Base-by-base conservation (phyloP, 148 eudicot genomes). In the Camellia granthamiana region DNA sequence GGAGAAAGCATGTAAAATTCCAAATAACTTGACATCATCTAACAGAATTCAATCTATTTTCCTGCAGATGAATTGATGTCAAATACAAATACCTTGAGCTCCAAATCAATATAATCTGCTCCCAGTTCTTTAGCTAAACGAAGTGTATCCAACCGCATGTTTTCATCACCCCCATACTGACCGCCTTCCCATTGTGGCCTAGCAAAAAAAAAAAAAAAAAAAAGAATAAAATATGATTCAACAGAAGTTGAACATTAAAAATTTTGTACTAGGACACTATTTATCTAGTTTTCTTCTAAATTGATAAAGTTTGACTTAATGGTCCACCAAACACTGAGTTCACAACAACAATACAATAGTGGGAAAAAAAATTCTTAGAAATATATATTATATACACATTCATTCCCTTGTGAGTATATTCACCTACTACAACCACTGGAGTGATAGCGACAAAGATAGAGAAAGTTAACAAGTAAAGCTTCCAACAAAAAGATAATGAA, bases 121-220 rank as follows among this genome's bases (percentile, higher is more conserved):
- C 97, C 94, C 56, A 90, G 81, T 69, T 92, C 90, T 84, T 79
- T 83, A 44, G 97, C 93, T 79, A 79, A 82, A 47, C 73, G 67
- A 65, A 92, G 87, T 43, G 85, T 84, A 71, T 81, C 84, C 46
- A 81, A 58, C 60, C 88, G 90, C 52, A 49, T 74, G 78, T 82
- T 80, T 75, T 89, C 92, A 83, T 92, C 91, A 70, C 90, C 92
- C n/a, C 79, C 86, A 74, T 81, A 86, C 23, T 84, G 77, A 78
- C 88, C 89, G 58, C 92, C 97, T 86, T 90, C 91, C 90, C 86
- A 85, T 79, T 76, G 85, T 69, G 93, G 88, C 83, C 97, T 92
- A 76, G 67, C 47, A 59, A 64, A 69, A 55, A 14, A n/a, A n/a
- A n/a, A n/a, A 51, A 71, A 19, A 78, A 42, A 3, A 75, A 9